A percentile compares a stretch with the other conserved stretches of the same genome.
Conservation (phyloP, 495 filamentous ascomycete species). For the Trichoderma parareesei region DNA sequence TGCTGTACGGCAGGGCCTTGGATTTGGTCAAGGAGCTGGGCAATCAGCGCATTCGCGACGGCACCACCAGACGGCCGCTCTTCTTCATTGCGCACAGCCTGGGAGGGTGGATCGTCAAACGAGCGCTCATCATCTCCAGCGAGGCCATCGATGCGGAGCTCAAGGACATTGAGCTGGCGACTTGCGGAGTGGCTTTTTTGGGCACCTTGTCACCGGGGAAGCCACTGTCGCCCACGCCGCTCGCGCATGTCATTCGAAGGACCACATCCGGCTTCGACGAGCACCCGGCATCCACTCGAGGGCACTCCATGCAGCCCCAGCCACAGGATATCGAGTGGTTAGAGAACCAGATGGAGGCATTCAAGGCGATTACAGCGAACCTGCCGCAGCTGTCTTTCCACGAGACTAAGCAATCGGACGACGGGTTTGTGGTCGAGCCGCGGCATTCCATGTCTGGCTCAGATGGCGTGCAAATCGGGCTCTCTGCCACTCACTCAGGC, state of each 20-base stretch:
- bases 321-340: conserved; percentile 8
- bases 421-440: conserved; percentile 6
- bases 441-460: background rate
- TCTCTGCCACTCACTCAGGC: conserved; percentile 8
- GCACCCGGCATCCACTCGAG: background rate
- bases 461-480: background rate
- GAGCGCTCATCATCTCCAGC: conserved; percentile 23
- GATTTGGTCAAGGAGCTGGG: conserved; percentile 12
- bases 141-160: conserved; percentile 4
- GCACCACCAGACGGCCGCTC: conserved; percentile 19
- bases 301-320: background rate
- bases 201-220: conserved; percentile 12
- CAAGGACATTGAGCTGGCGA: conserved; percentile 12
- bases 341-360: conserved; percentile 13
- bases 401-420: background rate
- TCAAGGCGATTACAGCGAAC: conserved; percentile 13
- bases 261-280: conserved; percentile 5
- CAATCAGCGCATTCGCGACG: background rate
- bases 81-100: conserved; percentile 42
- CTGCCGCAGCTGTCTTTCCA: conserved; percentile 11
- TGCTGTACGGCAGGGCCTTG: conserved; percentile 12
- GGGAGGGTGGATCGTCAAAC: conserved; percentile 38
- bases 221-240: background rate
- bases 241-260: conserved; percentile 12
- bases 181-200: conserved; percentile 12